Evolutionary conservation across 2,329 filamentous ascomycete genomes (phyloP), one percentile per base, ranked within the genome.

Genomic region (Hymenoscyphus linearis): DNA sequence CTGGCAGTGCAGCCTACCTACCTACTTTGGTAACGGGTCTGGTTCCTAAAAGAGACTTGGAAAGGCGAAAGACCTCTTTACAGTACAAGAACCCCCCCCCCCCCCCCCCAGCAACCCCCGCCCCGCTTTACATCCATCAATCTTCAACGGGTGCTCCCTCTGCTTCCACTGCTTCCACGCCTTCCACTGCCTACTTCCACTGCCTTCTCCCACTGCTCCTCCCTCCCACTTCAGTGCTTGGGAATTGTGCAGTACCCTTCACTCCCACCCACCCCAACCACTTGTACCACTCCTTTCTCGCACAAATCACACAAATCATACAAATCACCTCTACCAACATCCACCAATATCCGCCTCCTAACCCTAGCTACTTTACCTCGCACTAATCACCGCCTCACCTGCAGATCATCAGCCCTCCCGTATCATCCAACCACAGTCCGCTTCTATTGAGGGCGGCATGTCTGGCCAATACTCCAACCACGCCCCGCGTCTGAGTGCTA

Each of bases 401-500:
- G 40, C 40, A 60, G 59, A 60, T 60, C 59, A 60, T 44, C 59
- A 53, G 54, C 53, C 59, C 18, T 59, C 31, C 26, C 40, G 26
- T 36, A 35, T 37, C 36, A 16, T 47, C 37, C 54, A 57, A 50
- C 61, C 50, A 34, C 54, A 56, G 27, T 34, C 37, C 26, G 56
- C 26, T 14, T 26, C 34, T 18, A 36, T 31, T 22, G 59, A 60
- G 40, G 52, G 31, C 27, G 34, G 50, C 27, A 66, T 65, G 64
- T 54, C 52, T 44, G 62, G 57, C 44, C 58, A 60, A 53, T 60
- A 63, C 61, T 62, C 61, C 52, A 64, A 68, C 18, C 53, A 37
- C 16, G 60, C 47, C 14, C 66, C 70, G 67, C 71, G 72, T 62
- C 68, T 84, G 71, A 79, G 80, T 63, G 86, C 87, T 60, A 90